Evolutionary conservation across 345 rosid species (phyloP).

Genomic region (Populus simonii): DNA sequence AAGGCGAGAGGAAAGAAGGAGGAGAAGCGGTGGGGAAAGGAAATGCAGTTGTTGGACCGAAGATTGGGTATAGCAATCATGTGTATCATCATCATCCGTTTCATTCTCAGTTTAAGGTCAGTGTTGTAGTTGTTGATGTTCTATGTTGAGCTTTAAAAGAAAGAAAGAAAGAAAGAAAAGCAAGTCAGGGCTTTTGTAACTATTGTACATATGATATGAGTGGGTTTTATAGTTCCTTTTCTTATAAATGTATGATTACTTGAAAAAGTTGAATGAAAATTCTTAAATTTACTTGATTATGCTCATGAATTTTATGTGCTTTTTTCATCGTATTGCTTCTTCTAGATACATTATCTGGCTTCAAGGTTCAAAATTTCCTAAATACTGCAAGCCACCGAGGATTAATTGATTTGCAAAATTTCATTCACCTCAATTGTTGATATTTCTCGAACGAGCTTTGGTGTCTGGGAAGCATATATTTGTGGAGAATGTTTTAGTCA

Average conservation of each 20-base stretch:
- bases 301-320: not conserved
- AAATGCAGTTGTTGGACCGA: constrained; percentile 35
- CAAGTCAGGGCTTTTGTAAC: constrained; percentile 12
- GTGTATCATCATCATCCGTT: constrained; percentile 77
- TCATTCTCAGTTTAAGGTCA: constrained; percentile 99
- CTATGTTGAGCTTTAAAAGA: constrained; percentile 17
- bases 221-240: not conserved
- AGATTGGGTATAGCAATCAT: constrained; percentile 78
- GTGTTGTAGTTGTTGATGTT: constrained; percentile 40
- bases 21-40: constrained; percentile 39
- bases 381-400: not conserved
- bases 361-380: not conserved
- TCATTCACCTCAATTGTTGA: not conserved
- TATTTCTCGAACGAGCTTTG: not conserved
- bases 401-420: not conserved
- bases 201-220: constrained; percentile 14
- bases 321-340: not conserved
- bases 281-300: constrained; percentile 5
- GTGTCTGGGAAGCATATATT: not conserved
- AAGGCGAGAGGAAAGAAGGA: constrained; percentile 62
- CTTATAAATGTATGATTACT: constrained; percentile 5
- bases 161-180: not conserved
- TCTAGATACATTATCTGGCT: not conserved
- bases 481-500: not conserved
- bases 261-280: constrained; percentile 24